Percentiles rank a stretch among this genome's conserved stretches.
phyloP scores from a whole-genome alignment of 1,139 yeast species.

The Yamadazyma conglobata region DNA sequence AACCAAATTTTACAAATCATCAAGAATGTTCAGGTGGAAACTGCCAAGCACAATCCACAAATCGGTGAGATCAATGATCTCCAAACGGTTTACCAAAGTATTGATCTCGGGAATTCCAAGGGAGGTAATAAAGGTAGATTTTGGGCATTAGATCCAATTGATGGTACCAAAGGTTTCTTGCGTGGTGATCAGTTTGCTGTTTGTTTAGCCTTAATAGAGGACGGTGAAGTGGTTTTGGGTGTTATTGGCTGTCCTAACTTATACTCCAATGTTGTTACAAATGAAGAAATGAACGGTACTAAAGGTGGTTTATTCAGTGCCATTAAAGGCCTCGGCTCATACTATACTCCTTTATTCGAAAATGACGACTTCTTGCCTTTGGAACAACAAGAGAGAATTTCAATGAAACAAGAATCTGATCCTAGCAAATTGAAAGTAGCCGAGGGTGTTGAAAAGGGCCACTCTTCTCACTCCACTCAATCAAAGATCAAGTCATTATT shows the following conservation, averaged over 20 bases:
- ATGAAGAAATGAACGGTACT: constrained; percentile 33
- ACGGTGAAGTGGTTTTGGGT: constrained; percentile 83
- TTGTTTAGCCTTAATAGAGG: constrained; percentile 83
- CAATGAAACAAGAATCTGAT: constrained; percentile 40
- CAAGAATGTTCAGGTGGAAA: constrained; percentile 34
- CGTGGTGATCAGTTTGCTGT: constrained; percentile 97
- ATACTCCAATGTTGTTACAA: constrained; percentile 46
- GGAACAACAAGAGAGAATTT: constrained; percentile 32
- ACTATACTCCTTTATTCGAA: constrained; percentile 44
- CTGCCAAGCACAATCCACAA: constrained; percentile 22
- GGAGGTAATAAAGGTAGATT: constrained; percentile 81
- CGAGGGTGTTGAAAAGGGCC: constrained; percentile 97
- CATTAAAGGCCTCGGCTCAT: constrained; percentile 70
- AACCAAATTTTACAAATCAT: constrained; percentile 51
- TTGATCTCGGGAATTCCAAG: constrained; percentile 72
- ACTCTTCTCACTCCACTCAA: constrained; percentile 90
- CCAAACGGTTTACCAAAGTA: constrained; percentile 55
- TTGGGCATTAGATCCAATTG: constrained; percentile 98
- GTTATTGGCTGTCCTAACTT: constrained; percentile 96
- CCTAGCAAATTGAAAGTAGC: constrained; percentile 64
- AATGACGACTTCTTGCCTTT: constrained; percentile 33
- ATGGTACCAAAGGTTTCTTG: constrained; percentile 95
- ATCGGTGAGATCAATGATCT: constrained; percentile 44
- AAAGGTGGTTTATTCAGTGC: constrained; percentile 78
- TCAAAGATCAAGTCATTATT: constrained; percentile 62